Evolutionary conservation across 1,284 basidiomycete genomes (phyloP).

Genomic region (Entoloma clypeatum): DNA sequence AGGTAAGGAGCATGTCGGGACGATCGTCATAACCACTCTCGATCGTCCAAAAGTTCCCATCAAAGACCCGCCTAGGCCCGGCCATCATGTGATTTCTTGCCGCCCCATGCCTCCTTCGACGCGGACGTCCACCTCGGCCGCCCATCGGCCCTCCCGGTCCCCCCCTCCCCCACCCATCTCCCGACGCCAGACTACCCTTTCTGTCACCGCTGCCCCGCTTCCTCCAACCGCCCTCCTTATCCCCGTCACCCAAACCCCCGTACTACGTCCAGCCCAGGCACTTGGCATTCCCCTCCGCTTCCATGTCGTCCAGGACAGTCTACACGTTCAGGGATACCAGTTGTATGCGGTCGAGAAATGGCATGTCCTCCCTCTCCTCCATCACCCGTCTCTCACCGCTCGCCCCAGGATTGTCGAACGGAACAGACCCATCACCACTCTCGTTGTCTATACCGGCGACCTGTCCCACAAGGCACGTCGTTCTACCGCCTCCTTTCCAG

Average conservation of each 20-base stretch:
- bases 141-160: not conserved
- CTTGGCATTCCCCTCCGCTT: slow-evolving; percentile 25
- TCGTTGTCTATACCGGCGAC: slow-evolving; percentile 74
- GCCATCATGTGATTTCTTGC: not conserved
- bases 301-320: slow-evolving; percentile 16
- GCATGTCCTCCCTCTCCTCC: slow-evolving; percentile 32
- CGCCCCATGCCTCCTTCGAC: slow-evolving; percentile 9
- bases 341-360: slow-evolving; percentile 83
- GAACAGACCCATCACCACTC: slow-evolving; percentile 51
- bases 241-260: slow-evolving; percentile 4
- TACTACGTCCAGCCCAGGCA: slow-evolving; percentile 11
- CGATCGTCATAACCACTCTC: no score
- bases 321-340: slow-evolving; percentile 54
- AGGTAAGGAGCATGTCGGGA: no score
- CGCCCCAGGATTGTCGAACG: slow-evolving; percentile 61
- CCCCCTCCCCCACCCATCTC: slow-evolving; percentile 11
- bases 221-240: slow-evolving; percentile 19
- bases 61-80: no score
- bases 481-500: slow-evolving; percentile 7
- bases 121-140: slow-evolving; percentile 3
- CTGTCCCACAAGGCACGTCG: slow-evolving; percentile 53
- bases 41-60: no score
- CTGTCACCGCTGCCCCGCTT: slow-evolving; percentile 11
- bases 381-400: not conserved
- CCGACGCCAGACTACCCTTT: slow-evolving; percentile 7